Evolutionary conservation across 2,329 filamentous ascomycete species (phyloP).

Genomic region (Cadophora gregata): DNA sequence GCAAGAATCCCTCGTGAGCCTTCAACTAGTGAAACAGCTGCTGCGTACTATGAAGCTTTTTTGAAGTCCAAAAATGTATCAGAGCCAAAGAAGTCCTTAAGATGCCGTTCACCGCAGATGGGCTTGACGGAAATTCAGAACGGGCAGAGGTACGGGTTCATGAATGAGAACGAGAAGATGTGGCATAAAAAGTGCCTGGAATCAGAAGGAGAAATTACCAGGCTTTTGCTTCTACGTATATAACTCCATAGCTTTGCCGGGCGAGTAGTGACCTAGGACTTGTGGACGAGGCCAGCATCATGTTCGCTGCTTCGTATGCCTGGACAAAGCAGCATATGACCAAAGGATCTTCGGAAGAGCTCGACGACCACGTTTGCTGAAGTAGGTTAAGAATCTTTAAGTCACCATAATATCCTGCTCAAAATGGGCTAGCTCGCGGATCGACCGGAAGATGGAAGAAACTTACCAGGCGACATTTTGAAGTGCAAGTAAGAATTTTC

Average conservation of each 20-base stretch:
- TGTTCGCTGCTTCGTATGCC: no score
- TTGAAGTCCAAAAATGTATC: not conserved
- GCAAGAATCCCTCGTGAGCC: not conserved
- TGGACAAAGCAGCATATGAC: not conserved
- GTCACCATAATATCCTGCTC: not conserved
- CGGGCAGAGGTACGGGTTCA: not conserved
- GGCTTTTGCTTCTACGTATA: no score
- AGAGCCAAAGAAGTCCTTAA: not conserved
- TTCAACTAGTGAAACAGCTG: not conserved
- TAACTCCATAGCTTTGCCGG: no score
- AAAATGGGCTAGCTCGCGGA: not conserved
- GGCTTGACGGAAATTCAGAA: not conserved
- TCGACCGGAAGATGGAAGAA: not conserved
- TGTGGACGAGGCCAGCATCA: no score
- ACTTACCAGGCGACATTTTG: no score
- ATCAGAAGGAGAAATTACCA: no score
- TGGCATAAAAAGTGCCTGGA: no score
- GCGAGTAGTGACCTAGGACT: no score
- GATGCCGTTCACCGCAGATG: not conserved
- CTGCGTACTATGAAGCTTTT: not conserved
- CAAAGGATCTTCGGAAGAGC: not conserved
- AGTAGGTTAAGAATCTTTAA: not conserved
- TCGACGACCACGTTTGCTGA: constrained; percentile 6
- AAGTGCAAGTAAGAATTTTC: not conserved
- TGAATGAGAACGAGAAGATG: not conserved